Base-by-base conservation (phyloP, 805 yeast species). In the Myxozyma lipomycoides region DNA sequence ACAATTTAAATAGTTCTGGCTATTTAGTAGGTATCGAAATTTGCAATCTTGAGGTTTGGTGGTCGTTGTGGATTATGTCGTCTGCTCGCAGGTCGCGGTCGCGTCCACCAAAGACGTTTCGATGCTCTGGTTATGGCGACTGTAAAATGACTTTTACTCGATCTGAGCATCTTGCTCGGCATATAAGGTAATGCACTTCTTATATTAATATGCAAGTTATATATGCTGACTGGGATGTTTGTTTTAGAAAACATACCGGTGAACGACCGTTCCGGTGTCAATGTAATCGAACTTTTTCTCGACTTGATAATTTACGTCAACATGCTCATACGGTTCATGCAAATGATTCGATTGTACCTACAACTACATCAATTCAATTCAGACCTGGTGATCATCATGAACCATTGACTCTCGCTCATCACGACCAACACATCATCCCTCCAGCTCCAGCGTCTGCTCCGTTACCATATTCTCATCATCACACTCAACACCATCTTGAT, bases 201-300 rank as follows among this genome's bases (percentile, higher is more conserved):
- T 15, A 6, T 6, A 7, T 12, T 15, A 35, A 7, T 17, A 15
- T 35, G 9, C n/a, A 10, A 10, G 10, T 15, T n/a, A 32, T 7
- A 40, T 10, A n/a, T 30, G 21, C 34, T 19, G 21, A 22, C 21
- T 12, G 2, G 3, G 5, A 25, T 7, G 12, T 30, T 5, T 19
- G 24, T n/a, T 18, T 18, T 39, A 57, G 60, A 51, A 90, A 89
- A 62, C 97, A 89, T 66, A 90, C 96, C 0, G 97, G 96, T 39
- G 97, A 89, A 67, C 74, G 95, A 50, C 97, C 97, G 2, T 89
- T 88, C 66, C 81, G 85, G 47, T 89, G 97, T 67, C 84, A 83
- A 43, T 84, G 84, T 66, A 73, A 81, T 30, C 81, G 89, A 63
- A 77, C 80, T 64, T 89, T 89, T 65, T 82, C 89, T 17, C 75